Evolutionary conservation across 2,329 filamentous ascomycete species (phyloP), one percentile per base, ranked within the genome.

Genomic region (Ophidiomyces ophidiicola): DNA sequence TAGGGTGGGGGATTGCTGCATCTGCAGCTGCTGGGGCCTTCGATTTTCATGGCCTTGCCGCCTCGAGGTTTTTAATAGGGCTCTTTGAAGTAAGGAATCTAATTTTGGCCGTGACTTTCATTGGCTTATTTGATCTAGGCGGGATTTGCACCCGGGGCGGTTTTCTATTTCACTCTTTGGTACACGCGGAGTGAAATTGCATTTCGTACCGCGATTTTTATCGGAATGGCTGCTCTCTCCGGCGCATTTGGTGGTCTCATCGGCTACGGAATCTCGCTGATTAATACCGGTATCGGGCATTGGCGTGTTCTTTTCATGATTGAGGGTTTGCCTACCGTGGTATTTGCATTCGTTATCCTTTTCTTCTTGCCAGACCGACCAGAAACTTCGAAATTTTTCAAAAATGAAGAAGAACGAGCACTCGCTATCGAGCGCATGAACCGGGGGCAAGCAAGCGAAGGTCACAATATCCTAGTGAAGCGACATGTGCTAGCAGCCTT

Each of bases 131-230:
- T 3, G 11, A 60, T 63, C 11, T 66, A 72, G 35, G 71, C 74
- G 2, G 71, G 71, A 2, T 71, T 78, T 39, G 70, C 68, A 1
- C 76, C 75, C 1, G 74, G 69, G 1, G 55, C 78, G 41, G 72
- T 77, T 60, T 62, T 79, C 37, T 70, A 78, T 48, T 74, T 68
- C 46, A 72, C 69, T 41, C 67, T 72, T 50, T 78, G 70, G 65
- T 78, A 75, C 36, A 69, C 63, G 40, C 63, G 69, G 52, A 55
- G 63, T 11, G 68, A 75, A 56, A 62, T 72, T 52, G 62, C 70
- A 23, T 67, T 68, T 36, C 61, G 73, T 19, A 75, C 70, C 54
- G 69, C 59, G 30, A 66, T 71, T 51, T 78, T 53, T 26, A 51
- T 54, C 41, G 66, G 72, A 76, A 74, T 52, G 63, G 66, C 19